Evolutionary conservation across 805 yeast genomes (phyloP).

Genomic region (Candida nemodendra): DNA sequence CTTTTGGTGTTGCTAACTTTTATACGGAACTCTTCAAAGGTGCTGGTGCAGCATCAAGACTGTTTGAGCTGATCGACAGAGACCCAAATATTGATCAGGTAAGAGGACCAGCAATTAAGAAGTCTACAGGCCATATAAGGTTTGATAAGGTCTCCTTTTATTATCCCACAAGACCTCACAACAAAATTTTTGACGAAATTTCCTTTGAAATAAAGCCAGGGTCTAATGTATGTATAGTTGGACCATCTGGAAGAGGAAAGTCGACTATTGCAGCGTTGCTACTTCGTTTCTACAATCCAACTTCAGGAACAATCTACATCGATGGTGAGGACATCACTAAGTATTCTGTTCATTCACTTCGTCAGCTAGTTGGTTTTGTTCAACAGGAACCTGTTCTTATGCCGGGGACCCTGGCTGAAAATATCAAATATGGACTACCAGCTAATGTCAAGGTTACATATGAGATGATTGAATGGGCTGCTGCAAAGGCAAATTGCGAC

Average conservation of each 20-base stretch:
- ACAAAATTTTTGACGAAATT: conserved; percentile 60
- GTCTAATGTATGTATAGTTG: conserved; percentile 89
- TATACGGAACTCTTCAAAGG: conserved; percentile 96
- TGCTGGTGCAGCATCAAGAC: conserved; percentile 90
- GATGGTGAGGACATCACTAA: conserved; percentile 65
- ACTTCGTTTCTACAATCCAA: conserved; percentile 81
- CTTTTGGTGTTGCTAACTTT: conserved; percentile 87
- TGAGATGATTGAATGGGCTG: conserved; percentile 63
- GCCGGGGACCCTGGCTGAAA: conserved; percentile 85
- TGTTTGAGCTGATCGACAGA: conserved; percentile 83
- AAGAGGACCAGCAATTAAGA: conserved; percentile 49
- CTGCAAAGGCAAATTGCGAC: conserved; percentile 70
- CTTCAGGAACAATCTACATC: conserved; percentile 60
- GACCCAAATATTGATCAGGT: conserved; percentile 71
- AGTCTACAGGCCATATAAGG: conserved; percentile 53
- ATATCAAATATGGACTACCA: conserved; percentile 69
- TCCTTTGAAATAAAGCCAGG: conserved; percentile 71
- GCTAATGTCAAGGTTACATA: conserved; percentile 50
- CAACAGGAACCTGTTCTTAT: conserved; percentile 90
- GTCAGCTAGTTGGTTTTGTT: conserved; percentile 80
- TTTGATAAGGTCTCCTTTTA: conserved; percentile 68
- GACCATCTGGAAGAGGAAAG: conserved; percentile 95
- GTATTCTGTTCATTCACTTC: conserved; percentile 72
- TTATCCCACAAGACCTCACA: conserved; percentile 85
- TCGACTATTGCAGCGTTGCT: conserved; percentile 83